These are phyloP conservation scores for Starmerella vaccinii DNA, from an alignment of 805 yeast species.

Conservation along the genomic window DNA sequence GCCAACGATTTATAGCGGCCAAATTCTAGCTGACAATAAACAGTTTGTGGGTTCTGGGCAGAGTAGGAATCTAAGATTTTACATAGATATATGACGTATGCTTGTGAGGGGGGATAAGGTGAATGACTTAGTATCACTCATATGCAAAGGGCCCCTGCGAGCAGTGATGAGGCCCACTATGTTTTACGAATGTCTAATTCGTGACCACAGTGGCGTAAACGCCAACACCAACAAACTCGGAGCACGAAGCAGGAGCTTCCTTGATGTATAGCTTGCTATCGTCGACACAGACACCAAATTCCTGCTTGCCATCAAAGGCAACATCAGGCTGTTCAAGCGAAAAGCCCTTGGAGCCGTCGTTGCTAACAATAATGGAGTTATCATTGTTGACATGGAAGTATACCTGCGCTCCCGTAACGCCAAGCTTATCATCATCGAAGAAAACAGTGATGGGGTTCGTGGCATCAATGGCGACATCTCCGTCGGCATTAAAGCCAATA, in stretches of 20 bases:
- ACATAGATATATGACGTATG: no score
- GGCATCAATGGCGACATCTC: neutral
- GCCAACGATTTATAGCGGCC: no score
- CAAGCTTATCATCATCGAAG: neutral
- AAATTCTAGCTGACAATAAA: constrained; percentile 1
- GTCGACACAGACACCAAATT: neutral
- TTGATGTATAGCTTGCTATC: neutral
- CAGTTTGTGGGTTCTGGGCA: no score
- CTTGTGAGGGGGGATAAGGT: no score
- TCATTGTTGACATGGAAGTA: neutral
- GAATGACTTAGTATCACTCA: no score
- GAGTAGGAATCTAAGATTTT: no score
- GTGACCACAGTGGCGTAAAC: neutral
- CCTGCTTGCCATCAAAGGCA: neutral
- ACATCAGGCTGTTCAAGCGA: neutral
- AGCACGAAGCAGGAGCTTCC: neutral
- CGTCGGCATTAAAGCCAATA: neutral
- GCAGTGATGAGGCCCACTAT: no score
- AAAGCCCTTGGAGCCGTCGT: neutral
- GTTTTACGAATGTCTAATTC: neutral
- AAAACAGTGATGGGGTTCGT: neutral
- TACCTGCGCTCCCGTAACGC: neutral
- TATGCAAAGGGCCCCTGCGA: no score
- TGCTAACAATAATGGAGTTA: neutral
- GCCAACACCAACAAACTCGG: neutral